These are phyloP conservation scores for Adansonia digitata DNA, from an alignment of 345 rosid species.

Conservation along the genomic window DNA sequence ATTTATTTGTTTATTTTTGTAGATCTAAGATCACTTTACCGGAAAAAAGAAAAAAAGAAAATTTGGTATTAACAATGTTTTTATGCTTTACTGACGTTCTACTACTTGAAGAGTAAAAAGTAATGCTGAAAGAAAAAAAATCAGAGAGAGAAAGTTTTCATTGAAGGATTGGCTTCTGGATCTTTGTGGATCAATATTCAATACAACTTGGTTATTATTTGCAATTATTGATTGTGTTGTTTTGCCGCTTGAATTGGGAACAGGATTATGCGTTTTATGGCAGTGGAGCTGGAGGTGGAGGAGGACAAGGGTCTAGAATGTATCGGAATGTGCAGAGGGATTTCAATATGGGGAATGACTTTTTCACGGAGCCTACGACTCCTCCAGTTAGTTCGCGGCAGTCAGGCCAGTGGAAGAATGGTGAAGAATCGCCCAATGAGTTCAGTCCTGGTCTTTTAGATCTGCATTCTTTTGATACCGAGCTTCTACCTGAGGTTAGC, in stretches of 20 bases:
- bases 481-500: constrained; percentile 90
- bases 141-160: not conserved
- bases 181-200: not conserved
- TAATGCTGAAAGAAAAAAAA: not conserved
- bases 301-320: constrained; percentile 60
- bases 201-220: not conserved
- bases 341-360: constrained; percentile 59
- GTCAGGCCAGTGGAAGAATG: constrained; percentile 56
- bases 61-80: no score
- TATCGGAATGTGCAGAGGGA: constrained; percentile 63
- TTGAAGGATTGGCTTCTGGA: not conserved
- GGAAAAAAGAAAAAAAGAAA: not conserved
- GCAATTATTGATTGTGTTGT: constrained; percentile 11
- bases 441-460: constrained; percentile 96
- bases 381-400: constrained; percentile 70
- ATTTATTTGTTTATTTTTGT: no score
- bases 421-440: constrained; percentile 64
- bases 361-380: constrained; percentile 60
- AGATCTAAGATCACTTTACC: not conserved
- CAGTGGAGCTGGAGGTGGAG: constrained; percentile 47
- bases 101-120: not conserved
- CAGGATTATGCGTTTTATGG: constrained; percentile 83
- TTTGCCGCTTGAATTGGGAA: constrained; percentile 5
- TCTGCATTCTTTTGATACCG: constrained; percentile 95
- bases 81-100: not conserved